Base-by-base conservation (phyloP, 306 rosid species). In the Mimosa pudica region DNA sequence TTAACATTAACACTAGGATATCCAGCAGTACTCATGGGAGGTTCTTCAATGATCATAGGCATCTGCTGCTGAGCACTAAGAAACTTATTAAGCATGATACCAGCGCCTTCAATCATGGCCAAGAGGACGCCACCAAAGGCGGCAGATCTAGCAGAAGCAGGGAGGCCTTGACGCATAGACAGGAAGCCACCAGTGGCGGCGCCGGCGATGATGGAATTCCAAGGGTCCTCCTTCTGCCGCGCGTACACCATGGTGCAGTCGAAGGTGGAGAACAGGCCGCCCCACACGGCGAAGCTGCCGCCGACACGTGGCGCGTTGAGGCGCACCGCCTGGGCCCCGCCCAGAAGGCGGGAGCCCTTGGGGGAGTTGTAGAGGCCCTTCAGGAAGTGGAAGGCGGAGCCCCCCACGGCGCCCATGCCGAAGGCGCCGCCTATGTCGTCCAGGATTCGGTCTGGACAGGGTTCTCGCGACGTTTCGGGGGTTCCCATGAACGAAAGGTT, bases 331-430 rank as follows among this genome's bases (percentile, higher is more conserved):
- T 92, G 97, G 0, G 95, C 64, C 14, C 94, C 97, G 45, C 95
- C 93, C 73, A 83, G 3, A 66, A 94, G 17, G 16, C 97, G 90
- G 4, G 85, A 33, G 4, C 98, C 98, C 8, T 35, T 66, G 5
- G 97, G 94, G 0, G 98, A 91, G 86, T 89, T 90, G 89, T 89
- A 89, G 65, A 90, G 60, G 0, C 97, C 98, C 46, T 87, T 94
- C 74, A 92, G 70, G 73, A 94, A 91, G 87, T 94, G 97, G 77
- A 83, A 94, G 68, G 93, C 97, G 13, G 97, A 89, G 4, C 98
- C 97, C 0, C 98, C 98, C 0, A 92, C 90, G 1, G 95, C 97
- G 2, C 98, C 98, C 98, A 92, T 94, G 30, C 92, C 98, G 68
- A 94, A 94, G 0, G 98, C 97, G 63, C 98, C 97, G 74, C 98